Evolutionary conservation across 2,329 filamentous ascomycete species (phyloP).

Genomic region (Byssochlamys sp.): DNA sequence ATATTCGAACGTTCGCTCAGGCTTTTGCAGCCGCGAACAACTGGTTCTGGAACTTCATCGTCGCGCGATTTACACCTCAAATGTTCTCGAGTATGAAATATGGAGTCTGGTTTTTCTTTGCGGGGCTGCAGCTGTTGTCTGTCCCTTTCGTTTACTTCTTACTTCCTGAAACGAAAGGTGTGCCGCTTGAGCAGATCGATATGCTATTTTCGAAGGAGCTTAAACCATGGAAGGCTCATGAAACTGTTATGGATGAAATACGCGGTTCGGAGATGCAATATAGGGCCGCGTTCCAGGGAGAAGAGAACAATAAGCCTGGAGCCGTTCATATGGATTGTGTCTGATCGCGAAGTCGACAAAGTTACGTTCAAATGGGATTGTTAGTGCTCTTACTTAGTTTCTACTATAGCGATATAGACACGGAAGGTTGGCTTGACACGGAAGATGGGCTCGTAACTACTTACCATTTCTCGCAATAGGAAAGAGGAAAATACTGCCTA

Average conservation of each 20-base stretch:
- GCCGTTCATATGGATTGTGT: neutral
- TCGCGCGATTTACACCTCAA: constrained; percentile 15
- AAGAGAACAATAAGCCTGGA: neutral
- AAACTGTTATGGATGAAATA: neutral
- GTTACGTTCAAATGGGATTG: neutral
- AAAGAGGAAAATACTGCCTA: too few relatives aligned
- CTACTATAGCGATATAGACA: neutral
- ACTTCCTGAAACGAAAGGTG: constrained; percentile 53
- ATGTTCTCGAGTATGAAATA: constrained; percentile 32
- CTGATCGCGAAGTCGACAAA: neutral
- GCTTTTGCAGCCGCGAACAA: constrained; percentile 44
- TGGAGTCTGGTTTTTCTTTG: constrained; percentile 58
- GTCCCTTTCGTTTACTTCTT: constrained; percentile 49
- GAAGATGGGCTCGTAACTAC: too few relatives aligned
- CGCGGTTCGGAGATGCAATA: neutral
- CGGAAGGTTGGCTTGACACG: too few relatives aligned
- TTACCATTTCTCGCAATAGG: too few relatives aligned
- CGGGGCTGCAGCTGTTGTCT: constrained; percentile 48
- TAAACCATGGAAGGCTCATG: neutral
- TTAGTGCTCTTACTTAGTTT: neutral
- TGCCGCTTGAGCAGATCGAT: constrained; percentile 55
- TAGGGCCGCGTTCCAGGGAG: neutral
- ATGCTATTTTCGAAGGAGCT: constrained; percentile 38
- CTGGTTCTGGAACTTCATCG: constrained; percentile 10
- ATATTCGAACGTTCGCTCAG: constrained; percentile 56